A percentile compares a stretch with the other conserved stretches of the same genome.
These are phyloP conservation scores for Fagus crenata DNA, from an alignment of 306 rosid genomes.

Conservation along the genomic window DNA sequence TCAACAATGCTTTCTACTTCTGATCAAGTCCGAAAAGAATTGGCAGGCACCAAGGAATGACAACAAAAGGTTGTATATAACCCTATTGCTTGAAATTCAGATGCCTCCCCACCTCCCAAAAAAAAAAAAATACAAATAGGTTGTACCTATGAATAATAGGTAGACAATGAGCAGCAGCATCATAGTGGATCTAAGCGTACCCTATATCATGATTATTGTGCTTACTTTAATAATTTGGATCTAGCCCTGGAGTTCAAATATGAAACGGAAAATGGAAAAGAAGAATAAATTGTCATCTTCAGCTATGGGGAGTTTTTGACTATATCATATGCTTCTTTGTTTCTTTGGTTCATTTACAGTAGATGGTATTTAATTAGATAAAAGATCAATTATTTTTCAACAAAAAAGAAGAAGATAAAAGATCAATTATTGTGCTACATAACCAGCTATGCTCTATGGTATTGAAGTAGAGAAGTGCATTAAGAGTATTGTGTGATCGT, in stretches of 20 bases:
- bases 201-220: neutral
- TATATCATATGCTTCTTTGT: too few relatives aligned
- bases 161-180: neutral
- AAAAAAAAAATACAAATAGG: neutral
- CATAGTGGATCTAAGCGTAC: neutral
- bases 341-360: too few relatives aligned
- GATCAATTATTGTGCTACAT: too few relatives aligned
- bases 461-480: too few relatives aligned
- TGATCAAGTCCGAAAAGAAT: slow-evolving; percentile 49
- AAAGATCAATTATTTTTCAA: too few relatives aligned
- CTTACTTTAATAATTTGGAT: neutral
- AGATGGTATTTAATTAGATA: too few relatives aligned
- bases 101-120: neutral
- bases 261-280: neutral
- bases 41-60: slow-evolving; percentile 48
- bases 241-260: neutral
- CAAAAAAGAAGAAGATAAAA: too few relatives aligned
- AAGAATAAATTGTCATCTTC: neutral
- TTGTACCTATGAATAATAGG: too few relatives aligned
- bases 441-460: too few relatives aligned
- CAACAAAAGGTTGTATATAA: slow-evolving; percentile 29
- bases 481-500: too few relatives aligned
- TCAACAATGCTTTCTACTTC: slow-evolving; percentile 52
- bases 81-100: neutral
- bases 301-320: too few relatives aligned